These are phyloP conservation scores for Blumeria graminis DNA, from an alignment of 2,329 filamentous ascomycete species.

Conservation along the genomic window DNA sequence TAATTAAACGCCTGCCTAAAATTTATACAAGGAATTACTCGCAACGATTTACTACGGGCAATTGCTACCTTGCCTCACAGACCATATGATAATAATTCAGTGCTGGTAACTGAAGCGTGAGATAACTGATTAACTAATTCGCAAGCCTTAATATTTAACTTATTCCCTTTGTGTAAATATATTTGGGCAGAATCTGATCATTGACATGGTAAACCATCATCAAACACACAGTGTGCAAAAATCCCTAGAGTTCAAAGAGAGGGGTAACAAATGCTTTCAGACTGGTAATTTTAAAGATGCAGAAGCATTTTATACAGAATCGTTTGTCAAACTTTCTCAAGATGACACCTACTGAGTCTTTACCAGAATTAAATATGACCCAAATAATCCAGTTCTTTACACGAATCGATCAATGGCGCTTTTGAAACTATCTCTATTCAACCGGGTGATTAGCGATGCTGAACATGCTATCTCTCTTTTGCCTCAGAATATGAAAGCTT, in stretches of 20 bases:
- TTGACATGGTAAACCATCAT: slow-evolving; percentile 9
- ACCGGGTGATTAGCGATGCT: slow-evolving; percentile 56
- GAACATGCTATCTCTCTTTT: slow-evolving; percentile 35
- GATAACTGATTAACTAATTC: too few relatives aligned
- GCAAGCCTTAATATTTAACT: background rate
- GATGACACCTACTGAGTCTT: background rate
- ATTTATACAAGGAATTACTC: too few relatives aligned
- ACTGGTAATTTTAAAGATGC: slow-evolving; percentile 38
- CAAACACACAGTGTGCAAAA: slow-evolving; percentile 5
- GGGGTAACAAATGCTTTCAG: slow-evolving; percentile 29
- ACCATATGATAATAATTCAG: too few relatives aligned
- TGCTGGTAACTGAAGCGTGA: too few relatives aligned
- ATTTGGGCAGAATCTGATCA: background rate
- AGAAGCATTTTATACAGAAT: slow-evolving; percentile 48
- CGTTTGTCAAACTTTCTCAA: slow-evolving; percentile 21
- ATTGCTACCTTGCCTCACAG: too few relatives aligned
- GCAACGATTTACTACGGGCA: too few relatives aligned
- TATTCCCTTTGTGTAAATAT: background rate
- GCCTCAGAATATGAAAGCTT: slow-evolving; percentile 42
- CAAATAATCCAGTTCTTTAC: slow-evolving; percentile 55
- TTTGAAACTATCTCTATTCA: slow-evolving; percentile 48
- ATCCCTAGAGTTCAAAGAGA: slow-evolving; percentile 12
- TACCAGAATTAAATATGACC: slow-evolving; percentile 49
- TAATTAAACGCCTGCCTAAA: too few relatives aligned
- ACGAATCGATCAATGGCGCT: slow-evolving; percentile 76